Base-by-base conservation (phyloP, 257 asterid species). In the Datura wrightii region DNA sequence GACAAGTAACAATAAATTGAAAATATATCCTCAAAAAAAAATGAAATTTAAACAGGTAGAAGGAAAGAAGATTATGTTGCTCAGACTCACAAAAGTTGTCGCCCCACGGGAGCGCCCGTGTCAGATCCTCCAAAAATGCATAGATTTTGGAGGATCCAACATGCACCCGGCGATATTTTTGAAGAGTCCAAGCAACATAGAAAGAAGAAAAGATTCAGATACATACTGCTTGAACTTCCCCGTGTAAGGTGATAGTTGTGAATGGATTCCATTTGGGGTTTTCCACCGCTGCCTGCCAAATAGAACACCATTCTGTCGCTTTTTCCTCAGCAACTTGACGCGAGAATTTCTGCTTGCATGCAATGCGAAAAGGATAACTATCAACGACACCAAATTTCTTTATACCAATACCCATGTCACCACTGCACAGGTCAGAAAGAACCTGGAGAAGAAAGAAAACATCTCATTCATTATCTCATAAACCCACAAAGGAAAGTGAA, bases 261-360 rank as follows among this genome's bases (percentile, higher is more conserved):
- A 71, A 71, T 42, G 79, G 56, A 71, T 18, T 18, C 79, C 79
- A 71, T 5, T 71, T 71, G 79, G 56, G 56, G 39, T 71, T 10
- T 19, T 71, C 39, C 56, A 71, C 79, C 10, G 36, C 54, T 44
- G 56, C 6, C 79, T 71, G 79, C 56, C 79, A 71, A 18, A n/a
- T n/a, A 71, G 80, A 71, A 71, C 79, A 71, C 80, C 19, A 18
- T 71, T 44, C 39, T 44, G 37, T 71, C 34, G 39, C 56, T 71
- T 71, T 44, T 71, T 71, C 56, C 55, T 71, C 80, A 5, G 80
- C 56, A 71, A 71, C 39, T 71, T 71, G 79, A 71, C 1, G 79
- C 34, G 56, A 71, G 39, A 71, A 71, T 44, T 71, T 71, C 56
- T 44, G 39, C 39, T 44, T 71, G 39, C 79, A 71, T 10, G 56